Evolutionary conservation across 2,329 filamentous ascomycete genomes (phyloP).

Genomic region (Mycocentrospora acerina): DNA sequence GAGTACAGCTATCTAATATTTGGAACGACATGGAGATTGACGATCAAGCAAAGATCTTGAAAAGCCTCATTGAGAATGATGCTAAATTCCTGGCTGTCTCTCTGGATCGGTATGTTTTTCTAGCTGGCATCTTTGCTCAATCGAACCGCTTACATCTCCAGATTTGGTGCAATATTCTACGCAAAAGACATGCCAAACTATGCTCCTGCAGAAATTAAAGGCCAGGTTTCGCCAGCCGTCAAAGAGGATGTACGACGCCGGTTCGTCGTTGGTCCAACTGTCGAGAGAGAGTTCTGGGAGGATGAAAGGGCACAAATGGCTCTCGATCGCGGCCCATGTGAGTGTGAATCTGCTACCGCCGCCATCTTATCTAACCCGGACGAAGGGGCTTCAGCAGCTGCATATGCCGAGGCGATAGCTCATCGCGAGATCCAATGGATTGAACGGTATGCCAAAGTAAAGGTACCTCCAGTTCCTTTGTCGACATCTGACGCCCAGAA

Average conservation of each 20-base stretch:
- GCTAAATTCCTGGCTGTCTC: constrained; percentile 40
- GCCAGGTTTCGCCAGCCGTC: constrained; percentile 26
- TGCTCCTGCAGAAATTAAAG: constrained; percentile 27
- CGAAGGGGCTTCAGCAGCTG: too few relatives aligned
- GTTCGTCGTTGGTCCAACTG: constrained; percentile 44
- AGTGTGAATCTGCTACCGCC: too few relatives aligned
- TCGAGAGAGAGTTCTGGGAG: constrained; percentile 38
- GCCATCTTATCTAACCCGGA: too few relatives aligned
- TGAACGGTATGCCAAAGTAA: too few relatives aligned
- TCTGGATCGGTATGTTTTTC: constrained; percentile 31
- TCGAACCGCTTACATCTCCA: constrained; percentile 11
- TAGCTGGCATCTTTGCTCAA: constrained; percentile 1
- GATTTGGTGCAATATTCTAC: constrained; percentile 45
- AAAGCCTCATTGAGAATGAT: constrained; percentile 41
- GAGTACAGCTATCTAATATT: constrained; percentile 27
- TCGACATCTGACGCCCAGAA: too few relatives aligned
- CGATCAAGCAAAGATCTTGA: constrained; percentile 31
- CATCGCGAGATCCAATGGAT: too few relatives aligned
- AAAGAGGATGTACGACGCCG: constrained; percentile 33
- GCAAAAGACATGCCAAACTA: constrained; percentile 34
- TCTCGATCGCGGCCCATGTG: constrained; percentile 47
- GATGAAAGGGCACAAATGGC: constrained; percentile 36
- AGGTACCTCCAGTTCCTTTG: too few relatives aligned
- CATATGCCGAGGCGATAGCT: too few relatives aligned
- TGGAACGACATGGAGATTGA: constrained; percentile 32